A percentile compares a stretch with the other conserved stretches of the same genome.
Evolutionary conservation across 305 asterid species (phyloP).

Genomic region (Plantago coronopus): DNA sequence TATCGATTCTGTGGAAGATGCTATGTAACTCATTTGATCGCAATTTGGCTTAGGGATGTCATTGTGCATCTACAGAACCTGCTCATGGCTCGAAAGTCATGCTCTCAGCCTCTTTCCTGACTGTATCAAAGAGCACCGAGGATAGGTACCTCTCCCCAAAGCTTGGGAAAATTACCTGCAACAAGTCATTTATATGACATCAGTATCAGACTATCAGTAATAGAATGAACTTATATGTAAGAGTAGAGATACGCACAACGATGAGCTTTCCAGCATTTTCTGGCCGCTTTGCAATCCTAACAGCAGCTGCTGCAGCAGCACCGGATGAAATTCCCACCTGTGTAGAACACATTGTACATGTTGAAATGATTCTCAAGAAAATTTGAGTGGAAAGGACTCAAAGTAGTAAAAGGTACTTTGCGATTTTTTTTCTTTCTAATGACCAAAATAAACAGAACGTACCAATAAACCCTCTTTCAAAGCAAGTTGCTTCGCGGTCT

Average conservation of each 20-base stretch:
- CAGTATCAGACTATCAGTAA: not conserved
- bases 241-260: conserved; percentile 52
- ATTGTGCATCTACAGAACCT: too few relatives aligned
- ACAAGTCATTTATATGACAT: not conserved
- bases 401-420: too few relatives aligned
- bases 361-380: too few relatives aligned
- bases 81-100: conserved; percentile 40
- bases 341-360: conserved; percentile 22
- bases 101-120: conserved; percentile 50
- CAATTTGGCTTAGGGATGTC: too few relatives aligned
- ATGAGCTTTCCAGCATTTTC: conserved; percentile 85
- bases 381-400: not conserved
- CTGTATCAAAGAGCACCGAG: conserved; percentile 47
- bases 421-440: not conserved
- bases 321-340: conserved; percentile 96
- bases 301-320: conserved; percentile 86
- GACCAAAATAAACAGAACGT: conserved; percentile 27
- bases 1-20: too few relatives aligned
- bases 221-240: not conserved
- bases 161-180: conserved; percentile 55
- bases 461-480: conserved; percentile 87
- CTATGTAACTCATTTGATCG: too few relatives aligned
- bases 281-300: conserved; percentile 67
- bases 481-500: conserved; percentile 87
- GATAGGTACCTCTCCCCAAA: conserved; percentile 62